A percentile compares a stretch with the other conserved stretches of the same genome.
Conservation (phyloP, 2,329 filamentous ascomycete species). For the Colletotrichum simmondsii region DNA sequence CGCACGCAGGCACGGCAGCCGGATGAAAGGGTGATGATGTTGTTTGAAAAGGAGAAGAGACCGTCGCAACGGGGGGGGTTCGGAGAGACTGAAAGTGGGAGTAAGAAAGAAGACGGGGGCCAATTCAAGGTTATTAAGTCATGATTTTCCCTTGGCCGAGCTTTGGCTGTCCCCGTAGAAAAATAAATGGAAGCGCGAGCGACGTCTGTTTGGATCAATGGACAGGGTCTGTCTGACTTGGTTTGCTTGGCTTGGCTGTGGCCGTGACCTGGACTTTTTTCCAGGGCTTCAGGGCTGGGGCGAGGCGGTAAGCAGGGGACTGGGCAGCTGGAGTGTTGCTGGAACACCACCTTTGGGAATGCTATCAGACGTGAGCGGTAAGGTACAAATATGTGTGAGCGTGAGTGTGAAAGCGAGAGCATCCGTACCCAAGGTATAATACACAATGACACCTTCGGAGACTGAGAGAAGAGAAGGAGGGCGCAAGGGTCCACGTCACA, state of each 20-base stretch:
- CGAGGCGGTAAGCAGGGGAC: constrained; percentile 23
- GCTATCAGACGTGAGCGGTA: neutral
- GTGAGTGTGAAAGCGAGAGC: no score
- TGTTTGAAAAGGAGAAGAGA: neutral
- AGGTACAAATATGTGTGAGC: neutral
- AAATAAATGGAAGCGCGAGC: constrained; percentile 20
- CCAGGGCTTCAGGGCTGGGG: constrained; percentile 31
- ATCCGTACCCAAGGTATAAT: neutral
- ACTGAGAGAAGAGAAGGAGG: neutral
- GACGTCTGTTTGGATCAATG: constrained; percentile 8
- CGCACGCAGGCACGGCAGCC: constrained; percentile 10
- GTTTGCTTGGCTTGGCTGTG: constrained; percentile 9
- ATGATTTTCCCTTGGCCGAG: constrained; percentile 20
- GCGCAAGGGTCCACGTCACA: constrained; percentile 28
- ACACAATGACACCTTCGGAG: neutral
- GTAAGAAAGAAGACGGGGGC: neutral
- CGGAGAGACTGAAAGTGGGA: neutral
- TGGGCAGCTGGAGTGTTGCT: constrained; percentile 15
- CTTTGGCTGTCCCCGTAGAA: constrained; percentile 22
- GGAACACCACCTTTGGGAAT: neutral
- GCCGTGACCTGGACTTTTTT: constrained; percentile 23
- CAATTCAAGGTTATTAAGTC: constrained; percentile 33
- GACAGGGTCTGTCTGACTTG: constrained; percentile 12
- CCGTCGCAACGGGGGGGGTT: neutral
- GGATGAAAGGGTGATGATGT: no score